Conservation (phyloP, 441 rosid genomes). For the Aquilaria agallochum region DNA sequence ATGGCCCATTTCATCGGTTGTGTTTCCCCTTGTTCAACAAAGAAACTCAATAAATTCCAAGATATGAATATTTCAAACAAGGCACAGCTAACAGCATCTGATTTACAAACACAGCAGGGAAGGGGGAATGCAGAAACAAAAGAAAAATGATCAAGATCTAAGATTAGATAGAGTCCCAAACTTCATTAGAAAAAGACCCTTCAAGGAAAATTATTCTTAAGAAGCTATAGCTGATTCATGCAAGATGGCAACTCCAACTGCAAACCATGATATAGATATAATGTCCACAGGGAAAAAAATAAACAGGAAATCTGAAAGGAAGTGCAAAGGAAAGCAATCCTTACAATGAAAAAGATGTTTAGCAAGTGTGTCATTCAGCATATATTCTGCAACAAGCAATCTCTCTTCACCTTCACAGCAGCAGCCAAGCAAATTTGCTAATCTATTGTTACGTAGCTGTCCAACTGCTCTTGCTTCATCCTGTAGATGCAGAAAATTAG, state of each 20-base stretch:
- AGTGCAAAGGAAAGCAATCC: conserved; percentile 4
- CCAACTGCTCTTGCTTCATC: conserved; percentile 61
- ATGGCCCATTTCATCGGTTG: conserved; percentile 68
- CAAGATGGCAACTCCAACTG: not conserved
- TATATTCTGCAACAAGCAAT: conserved; percentile 52
- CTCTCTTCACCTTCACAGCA: conserved; percentile 59
- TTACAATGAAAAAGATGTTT: conserved; percentile 70
- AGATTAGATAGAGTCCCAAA: not conserved
- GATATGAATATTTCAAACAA: not conserved
- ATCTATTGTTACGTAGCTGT: conserved; percentile 46
- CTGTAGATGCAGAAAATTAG: conserved; percentile 21
- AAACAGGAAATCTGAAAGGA: not conserved
- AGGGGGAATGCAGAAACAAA: not conserved
- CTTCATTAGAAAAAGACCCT: too few relatives aligned
- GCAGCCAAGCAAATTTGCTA: conserved; percentile 55
- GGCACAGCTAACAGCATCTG: not conserved
- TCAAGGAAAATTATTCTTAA: not conserved
- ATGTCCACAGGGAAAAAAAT: not conserved
- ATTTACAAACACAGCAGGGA: conserved; percentile 1
- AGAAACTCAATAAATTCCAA: not conserved
- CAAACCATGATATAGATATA: not conserved
- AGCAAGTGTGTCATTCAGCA: conserved; percentile 59
- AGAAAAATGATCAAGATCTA: not conserved
- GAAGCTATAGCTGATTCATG: not conserved
- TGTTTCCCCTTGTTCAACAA: conserved; percentile 46